Base-by-base conservation (phyloP, 208 protist genomes). In the Phytomonas francai region DNA sequence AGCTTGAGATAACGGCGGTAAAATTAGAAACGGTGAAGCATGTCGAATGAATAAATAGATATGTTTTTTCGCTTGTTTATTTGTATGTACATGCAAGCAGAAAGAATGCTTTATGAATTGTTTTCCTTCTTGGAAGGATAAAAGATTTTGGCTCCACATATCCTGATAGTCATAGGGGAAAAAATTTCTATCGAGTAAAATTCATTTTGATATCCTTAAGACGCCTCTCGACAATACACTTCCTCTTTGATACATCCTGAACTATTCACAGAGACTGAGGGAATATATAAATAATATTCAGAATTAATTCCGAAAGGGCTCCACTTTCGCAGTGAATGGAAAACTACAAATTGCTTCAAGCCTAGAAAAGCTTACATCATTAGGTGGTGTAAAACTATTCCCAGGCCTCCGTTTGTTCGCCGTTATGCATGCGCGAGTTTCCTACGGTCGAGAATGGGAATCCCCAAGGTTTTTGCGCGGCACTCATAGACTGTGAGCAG, bases 401-500 rank as follows among this genome's bases (percentile, higher is more conserved):
- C 22, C 16, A 54, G 25, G 1, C 5, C 19, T 54, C 45, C 16
- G 45, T 22, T 54, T 54, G 25, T 54, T 19, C 25, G 19, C 19
- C 19, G 45, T 25, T 54, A 54, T 25, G 45, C 22, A 0, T 6
- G 11, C 22, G 22, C 45, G 6, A 54, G 45, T 19, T 54, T 54
- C 45, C 45, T 54, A 19, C 11, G 45, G 19, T 54, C 45, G 19
- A 95, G 73, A 39, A 79, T 68, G 0, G 85, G 72, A 4, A 95
- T 54, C 27, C 73, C 79, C 5, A 78, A 79, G 12, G 83, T 65
- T 12, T 79, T 74, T 67, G 82, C 89, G 54, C 84, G 85, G 32
- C 91, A 78, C 78, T 96, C 91, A 63, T 92, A 90, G 76, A 93
- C 88, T 49, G 76, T 51, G 28, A 92, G 57, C 31, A 92, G 85